These are phyloP conservation scores for Spraguea lophii DNA, from an alignment of 371 early-diverging fungal species.

Conservation along the genomic window DNA sequence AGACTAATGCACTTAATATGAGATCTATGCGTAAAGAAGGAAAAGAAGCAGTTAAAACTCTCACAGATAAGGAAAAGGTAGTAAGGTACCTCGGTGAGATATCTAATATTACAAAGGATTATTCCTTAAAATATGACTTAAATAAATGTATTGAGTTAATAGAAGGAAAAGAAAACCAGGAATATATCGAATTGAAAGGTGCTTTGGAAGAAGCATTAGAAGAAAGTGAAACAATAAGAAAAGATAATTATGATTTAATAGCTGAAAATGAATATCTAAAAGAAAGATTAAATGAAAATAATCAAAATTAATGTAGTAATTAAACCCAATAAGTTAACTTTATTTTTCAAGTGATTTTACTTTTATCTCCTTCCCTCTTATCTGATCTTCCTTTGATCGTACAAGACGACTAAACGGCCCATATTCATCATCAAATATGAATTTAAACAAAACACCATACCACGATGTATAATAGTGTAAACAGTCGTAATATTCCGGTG, in stretches of 20 bases:
- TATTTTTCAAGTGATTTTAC: background rate
- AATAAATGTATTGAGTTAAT: slow-evolving; percentile 41
- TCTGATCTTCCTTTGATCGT: slow-evolving; percentile 37
- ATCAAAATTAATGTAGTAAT: too few species aligned
- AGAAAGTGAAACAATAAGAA: slow-evolving; percentile 39
- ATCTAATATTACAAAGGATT: slow-evolving; percentile 32
- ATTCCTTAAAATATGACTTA: slow-evolving; percentile 42
- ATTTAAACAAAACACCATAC: slow-evolving; percentile 58
- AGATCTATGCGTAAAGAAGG: background rate
- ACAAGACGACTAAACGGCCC: slow-evolving; percentile 64
- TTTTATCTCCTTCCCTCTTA: background rate
- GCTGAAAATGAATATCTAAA: slow-evolving; percentile 24
- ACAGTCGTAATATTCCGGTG: slow-evolving; percentile 67
- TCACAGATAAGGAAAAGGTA: slow-evolving; percentile 33
- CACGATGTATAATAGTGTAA: slow-evolving; percentile 58
- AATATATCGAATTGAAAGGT: slow-evolving; percentile 34
- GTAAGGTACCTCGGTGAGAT: slow-evolving; percentile 21
- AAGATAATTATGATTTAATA: slow-evolving; percentile 25
- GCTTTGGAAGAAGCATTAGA: slow-evolving; percentile 28
- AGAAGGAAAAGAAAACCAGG: slow-evolving; percentile 46
- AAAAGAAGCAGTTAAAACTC: slow-evolving; percentile 4
- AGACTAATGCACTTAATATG: background rate
- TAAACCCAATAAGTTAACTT: too few species aligned
- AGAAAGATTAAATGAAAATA: too few species aligned
- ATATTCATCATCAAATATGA: slow-evolving; percentile 52